Conservation (phyloP, 1,284 basidiomycete species). For the Microbotryum violaceum region DNA sequence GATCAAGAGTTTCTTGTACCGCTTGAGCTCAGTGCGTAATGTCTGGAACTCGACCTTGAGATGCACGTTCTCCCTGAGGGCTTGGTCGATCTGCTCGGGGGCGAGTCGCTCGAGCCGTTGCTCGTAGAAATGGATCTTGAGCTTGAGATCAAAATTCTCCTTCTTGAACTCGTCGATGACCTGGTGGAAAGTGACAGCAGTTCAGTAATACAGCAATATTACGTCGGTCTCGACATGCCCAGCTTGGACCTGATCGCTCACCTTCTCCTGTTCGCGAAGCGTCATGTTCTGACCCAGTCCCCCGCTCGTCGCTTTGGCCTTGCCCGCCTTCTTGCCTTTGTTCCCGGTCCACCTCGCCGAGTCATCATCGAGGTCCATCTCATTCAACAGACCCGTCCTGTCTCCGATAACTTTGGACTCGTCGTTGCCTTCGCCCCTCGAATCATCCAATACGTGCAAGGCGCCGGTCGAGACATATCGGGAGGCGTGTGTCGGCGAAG, state of each 20-base stretch:
- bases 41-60: conserved; percentile 89
- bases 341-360: background rate
- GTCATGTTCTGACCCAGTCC: conserved; percentile 51
- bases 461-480: background rate
- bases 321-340: background rate
- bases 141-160: conserved; percentile 89
- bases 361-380: conserved; percentile 5
- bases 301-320: background rate
- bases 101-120: conserved; percentile 74
- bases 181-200: conserved; percentile 43
- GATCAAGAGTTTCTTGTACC: conserved; percentile 75
- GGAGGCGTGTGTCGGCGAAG: background rate
- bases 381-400: background rate
- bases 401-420: background rate
- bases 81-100: conserved; percentile 83
- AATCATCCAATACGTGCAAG: background rate
- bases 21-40: conserved; percentile 84
- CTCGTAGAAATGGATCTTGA: conserved; percentile 86
- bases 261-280: conserved; percentile 89
- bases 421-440: background rate
- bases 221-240: background rate
- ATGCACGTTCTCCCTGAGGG: conserved; percentile 85
- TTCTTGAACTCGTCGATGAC: conserved; percentile 89
- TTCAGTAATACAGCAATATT: background rate
- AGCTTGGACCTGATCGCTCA: conserved; percentile 40